Evolutionary conservation across 2,329 filamentous ascomycete genomes (phyloP).

Genomic region (Aschersonia sp.): DNA sequence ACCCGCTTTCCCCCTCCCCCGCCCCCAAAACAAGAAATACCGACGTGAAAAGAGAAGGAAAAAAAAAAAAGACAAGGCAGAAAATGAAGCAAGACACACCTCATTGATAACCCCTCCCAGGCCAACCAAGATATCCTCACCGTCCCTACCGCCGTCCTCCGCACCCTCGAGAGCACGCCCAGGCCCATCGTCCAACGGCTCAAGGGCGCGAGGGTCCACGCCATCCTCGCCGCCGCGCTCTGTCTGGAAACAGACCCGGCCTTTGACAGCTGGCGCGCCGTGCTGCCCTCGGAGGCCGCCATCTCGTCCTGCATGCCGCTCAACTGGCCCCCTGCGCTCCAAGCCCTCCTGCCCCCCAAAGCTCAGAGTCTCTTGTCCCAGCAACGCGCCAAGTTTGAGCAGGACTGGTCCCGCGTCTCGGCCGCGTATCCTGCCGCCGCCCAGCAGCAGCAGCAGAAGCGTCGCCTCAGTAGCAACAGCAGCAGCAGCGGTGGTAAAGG

Average conservation of each 20-base stretch:
- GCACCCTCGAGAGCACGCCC: conserved; percentile 48
- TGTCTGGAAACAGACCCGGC: conserved; percentile 34
- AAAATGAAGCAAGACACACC: not conserved
- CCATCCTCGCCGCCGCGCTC: conserved; percentile 55
- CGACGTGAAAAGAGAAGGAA: not conserved
- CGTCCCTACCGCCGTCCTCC: conserved; percentile 48
- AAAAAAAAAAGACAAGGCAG: not conserved
- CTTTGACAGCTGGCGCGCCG: conserved; percentile 44
- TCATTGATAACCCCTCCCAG: conserved; percentile 9
- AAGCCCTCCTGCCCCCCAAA: conserved; percentile 26
- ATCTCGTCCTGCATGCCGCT: conserved; percentile 34
- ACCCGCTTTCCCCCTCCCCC: not conserved
- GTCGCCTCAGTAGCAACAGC: no score
- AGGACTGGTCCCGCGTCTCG: conserved; percentile 23
- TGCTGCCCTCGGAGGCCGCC: conserved; percentile 50
- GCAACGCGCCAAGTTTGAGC: conserved; percentile 31
- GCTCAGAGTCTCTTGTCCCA: conserved; percentile 30
- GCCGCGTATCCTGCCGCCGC: conserved; percentile 9
- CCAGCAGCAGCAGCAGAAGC: no score
- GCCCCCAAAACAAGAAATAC: not conserved
- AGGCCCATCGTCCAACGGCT: conserved; percentile 34
- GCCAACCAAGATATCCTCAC: conserved; percentile 41
- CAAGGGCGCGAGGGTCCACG: conserved; percentile 46
- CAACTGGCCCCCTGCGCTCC: conserved; percentile 28
- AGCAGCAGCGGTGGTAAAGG: no score